Percentiles rank a stretch among this genome's conserved stretches.
Conservation (phyloP, 1,139 yeast species). For the Sugiyamaella castrensis region DNA sequence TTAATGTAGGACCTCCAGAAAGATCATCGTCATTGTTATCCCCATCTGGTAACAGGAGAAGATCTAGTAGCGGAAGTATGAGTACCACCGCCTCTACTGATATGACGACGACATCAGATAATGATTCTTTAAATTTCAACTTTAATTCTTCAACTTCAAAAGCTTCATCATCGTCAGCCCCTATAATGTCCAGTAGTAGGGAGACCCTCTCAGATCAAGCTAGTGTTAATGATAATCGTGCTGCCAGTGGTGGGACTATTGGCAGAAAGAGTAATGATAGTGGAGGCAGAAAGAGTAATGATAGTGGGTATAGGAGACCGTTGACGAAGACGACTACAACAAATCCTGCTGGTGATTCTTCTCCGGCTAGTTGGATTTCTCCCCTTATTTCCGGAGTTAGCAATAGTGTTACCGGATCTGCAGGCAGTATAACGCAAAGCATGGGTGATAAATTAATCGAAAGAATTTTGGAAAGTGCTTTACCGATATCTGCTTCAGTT, state of each 20-base stretch:
- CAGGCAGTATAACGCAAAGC: slow-evolving; percentile 3
- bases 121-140: neutral
- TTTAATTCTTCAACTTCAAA: neutral
- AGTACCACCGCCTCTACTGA: neutral
- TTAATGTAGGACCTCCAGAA: slow-evolving; percentile 2
- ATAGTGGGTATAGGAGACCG: neutral
- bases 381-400: neutral
- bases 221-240: no score
- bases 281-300: neutral
- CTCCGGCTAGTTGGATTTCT: neutral
- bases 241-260: no score
- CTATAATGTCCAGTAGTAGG: neutral
- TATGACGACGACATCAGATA: neutral
- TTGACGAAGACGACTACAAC: neutral
- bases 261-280: no score
- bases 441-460: slow-evolving; percentile 4
- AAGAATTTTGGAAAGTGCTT: slow-evolving; percentile 3
- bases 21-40: no score
- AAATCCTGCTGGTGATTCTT: neutral
- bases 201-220: neutral
- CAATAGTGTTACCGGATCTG: neutral
- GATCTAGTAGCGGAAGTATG: neutral
- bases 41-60: no score
- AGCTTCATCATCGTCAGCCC: neutral
- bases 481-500: neutral